Conservation (phyloP, 345 rosid genomes). For the Trapa incisa region DNA sequence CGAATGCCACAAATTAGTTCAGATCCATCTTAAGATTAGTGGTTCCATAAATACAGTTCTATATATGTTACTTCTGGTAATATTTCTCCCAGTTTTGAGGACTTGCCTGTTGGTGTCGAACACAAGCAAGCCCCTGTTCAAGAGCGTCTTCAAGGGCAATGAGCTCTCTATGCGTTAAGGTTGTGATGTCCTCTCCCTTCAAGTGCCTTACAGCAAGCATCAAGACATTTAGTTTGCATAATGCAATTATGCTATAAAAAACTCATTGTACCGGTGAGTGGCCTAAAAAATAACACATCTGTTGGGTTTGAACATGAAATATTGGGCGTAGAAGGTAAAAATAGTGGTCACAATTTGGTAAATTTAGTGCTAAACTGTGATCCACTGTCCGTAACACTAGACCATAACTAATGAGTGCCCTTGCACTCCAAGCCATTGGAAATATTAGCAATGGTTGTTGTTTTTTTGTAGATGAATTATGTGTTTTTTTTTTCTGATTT, state of each 20-base stretch:
- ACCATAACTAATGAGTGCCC: no score
- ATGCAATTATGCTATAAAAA: neutral
- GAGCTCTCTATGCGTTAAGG: constrained; percentile 46
- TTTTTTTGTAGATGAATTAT: no score
- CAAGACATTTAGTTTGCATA: neutral
- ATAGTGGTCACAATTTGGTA: no score
- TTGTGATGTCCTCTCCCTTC: constrained; percentile 57
- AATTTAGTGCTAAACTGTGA: no score
- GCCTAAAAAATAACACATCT: no score
- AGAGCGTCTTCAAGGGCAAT: constrained; percentile 53
- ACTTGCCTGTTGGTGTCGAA: constrained; percentile 44
- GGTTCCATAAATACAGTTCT: neutral
- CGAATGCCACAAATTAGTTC: neutral
- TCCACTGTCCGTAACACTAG: no score
- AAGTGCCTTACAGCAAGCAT: constrained; percentile 35
- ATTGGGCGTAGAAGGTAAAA: no score
- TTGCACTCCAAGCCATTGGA: no score
- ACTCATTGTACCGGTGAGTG: no score
- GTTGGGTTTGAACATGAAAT: no score
- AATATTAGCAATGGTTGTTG: no score
- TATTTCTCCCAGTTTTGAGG: neutral
- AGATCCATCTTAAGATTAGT: neutral
- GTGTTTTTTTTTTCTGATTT: neutral
- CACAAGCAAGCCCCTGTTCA: constrained; percentile 41
- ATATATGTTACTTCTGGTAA: neutral